Evolutionary conservation across 768 basidiomycete species (phyloP), one percentile per base, ranked within the genome.

Genomic region (Leccinum arenicola): DNA sequence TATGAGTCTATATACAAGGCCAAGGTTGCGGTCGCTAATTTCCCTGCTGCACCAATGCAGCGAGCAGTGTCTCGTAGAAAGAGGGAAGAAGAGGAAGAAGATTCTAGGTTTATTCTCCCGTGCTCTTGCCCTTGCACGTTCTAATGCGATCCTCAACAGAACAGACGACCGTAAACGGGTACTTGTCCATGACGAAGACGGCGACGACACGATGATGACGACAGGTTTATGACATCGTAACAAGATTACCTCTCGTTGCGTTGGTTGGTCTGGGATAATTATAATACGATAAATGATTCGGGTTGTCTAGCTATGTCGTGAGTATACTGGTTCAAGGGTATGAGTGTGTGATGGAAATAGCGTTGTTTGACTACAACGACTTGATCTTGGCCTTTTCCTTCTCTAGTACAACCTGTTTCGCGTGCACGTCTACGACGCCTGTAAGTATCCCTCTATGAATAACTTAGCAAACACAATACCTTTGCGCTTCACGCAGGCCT

Each of bases 1-100:
- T 96, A 95, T 64, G 92, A 95, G 73, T 90, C 93, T 4, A 96
- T 96, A 68, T 92, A 95, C 70, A 86, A 84, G 66, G 94, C 94
- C 9, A 84, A 78, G 56, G 77, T 84, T 23, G 89, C 90, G 0
- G 80, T 93, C 33, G 84, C 84, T 5, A 74, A 77, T 3, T 88
- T 82, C 66, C 85, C 86, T 1, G 62, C 70, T 14, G 75, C 73
- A 31, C 68, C 71, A 3, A 65, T 69, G 53, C 77, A 80, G 55
- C 77, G 80, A 54, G 69, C 77, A 8, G 79, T 79, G 2, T 72
- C 80, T 11, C 76, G 83, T 57, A 82, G 91, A 65, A 93, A 93
- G 70, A 80, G 92, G 38, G 83, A 80, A 21, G 87, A 90, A 11
- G 90, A 89, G 4, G 89, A 89, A 50, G 86, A 87, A 3, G 88